A percentile compares a stretch with the other conserved stretches of the same genome.
Evolutionary conservation across 2,329 filamentous ascomycete genomes (phyloP).

Genomic region (Neopestalotiopsis sp.): DNA sequence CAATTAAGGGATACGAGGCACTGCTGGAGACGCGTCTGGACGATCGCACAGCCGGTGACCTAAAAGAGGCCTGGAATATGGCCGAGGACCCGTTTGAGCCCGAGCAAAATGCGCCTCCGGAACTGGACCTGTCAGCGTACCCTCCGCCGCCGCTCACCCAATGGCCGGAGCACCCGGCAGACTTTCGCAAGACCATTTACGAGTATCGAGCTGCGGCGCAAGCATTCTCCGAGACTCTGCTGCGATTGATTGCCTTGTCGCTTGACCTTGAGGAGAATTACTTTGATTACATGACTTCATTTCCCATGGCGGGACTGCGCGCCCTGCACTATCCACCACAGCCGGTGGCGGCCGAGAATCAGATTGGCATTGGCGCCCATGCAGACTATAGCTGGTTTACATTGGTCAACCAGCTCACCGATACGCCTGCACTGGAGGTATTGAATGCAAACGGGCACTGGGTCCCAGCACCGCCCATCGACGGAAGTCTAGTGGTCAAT

Average conservation of each 20-base stretch:
- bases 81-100: slow-evolving; percentile 17
- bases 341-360: slow-evolving; percentile 20
- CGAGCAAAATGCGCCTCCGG: slow-evolving; percentile 16
- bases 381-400: slow-evolving; percentile 52
- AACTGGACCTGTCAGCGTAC: slow-evolving; percentile 5
- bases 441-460: slow-evolving; percentile 45
- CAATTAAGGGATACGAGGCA: slow-evolving; percentile 17
- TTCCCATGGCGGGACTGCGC: slow-evolving; percentile 48
- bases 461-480: slow-evolving; percentile 45
- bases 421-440: slow-evolving; percentile 51
- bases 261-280: slow-evolving; percentile 32
- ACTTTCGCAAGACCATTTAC: slow-evolving; percentile 16
- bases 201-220: slow-evolving; percentile 13
- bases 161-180: slow-evolving; percentile 15
- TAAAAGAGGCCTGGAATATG: slow-evolving; percentile 18
- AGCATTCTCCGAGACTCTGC: slow-evolving; percentile 20
- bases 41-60: slow-evolving; percentile 13
- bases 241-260: slow-evolving; percentile 28
- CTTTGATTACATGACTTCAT: slow-evolving; percentile 45
- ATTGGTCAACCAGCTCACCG: slow-evolving; percentile 48
- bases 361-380: slow-evolving; percentile 43
- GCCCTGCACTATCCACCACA: slow-evolving; percentile 48
- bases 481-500: slow-evolving; percentile 48
- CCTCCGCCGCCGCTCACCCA: slow-evolving; percentile 15
- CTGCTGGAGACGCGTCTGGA: slow-evolving; percentile 18